These are phyloP conservation scores for Cajanus cajan DNA, from an alignment of 306 rosid species.

Conservation along the genomic window DNA sequence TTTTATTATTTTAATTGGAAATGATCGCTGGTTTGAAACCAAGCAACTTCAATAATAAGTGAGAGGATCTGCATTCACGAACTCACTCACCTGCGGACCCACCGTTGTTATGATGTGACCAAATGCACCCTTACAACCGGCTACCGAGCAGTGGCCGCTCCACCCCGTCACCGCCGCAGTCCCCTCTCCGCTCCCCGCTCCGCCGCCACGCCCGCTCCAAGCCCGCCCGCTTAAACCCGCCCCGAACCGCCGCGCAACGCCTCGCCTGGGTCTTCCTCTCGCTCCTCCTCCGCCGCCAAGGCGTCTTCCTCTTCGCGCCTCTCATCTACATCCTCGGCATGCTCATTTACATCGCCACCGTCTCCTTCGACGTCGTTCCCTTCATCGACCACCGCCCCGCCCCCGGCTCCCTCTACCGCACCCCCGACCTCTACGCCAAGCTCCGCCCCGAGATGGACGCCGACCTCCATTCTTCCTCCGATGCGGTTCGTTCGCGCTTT, in stretches of 20 bases:
- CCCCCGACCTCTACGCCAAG: constrained; percentile 68
- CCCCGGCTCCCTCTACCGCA: constrained; percentile 78
- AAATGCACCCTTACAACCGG: constrained; percentile 76
- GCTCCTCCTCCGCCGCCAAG: constrained; percentile 80
- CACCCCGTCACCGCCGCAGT: constrained; percentile 45
- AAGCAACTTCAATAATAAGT: no score
- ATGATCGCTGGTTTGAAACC: no score
- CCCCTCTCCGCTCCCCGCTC: constrained; percentile 73
- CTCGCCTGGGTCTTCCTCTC: constrained; percentile 72
- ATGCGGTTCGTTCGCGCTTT: constrained; percentile 56
- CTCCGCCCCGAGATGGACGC: constrained; percentile 71
- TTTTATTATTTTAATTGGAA: no score
- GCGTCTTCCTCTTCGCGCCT: constrained; percentile 81
- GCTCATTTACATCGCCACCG: constrained; percentile 86
- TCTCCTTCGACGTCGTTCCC: constrained; percentile 73
- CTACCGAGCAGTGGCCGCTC: constrained; percentile 77
- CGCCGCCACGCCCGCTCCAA: constrained; percentile 60
- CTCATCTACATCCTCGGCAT: constrained; percentile 73
- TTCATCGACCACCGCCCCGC: constrained; percentile 66
- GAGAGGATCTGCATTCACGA: no score
- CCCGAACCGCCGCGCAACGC: constrained; percentile 59
- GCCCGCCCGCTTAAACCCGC: constrained; percentile 44
- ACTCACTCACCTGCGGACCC: not conserved
- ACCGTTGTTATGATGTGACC: constrained; percentile 23
- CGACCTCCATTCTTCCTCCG: constrained; percentile 59